These are phyloP conservation scores for Polyporus arcularius DNA, from an alignment of 768 basidiomycete species.

Conservation along the genomic window DNA sequence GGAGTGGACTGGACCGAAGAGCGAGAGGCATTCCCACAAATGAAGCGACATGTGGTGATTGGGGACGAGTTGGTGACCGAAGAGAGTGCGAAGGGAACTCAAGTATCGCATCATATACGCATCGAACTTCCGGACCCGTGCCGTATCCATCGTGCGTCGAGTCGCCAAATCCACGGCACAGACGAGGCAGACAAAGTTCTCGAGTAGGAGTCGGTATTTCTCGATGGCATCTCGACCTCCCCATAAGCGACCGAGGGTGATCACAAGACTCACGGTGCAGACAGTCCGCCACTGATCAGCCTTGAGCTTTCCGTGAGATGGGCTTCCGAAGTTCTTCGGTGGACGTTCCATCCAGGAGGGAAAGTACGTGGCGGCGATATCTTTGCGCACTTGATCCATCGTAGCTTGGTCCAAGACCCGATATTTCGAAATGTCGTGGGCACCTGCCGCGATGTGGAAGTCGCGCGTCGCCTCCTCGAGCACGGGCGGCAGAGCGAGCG, in stretches of 20 bases:
- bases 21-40: constrained; percentile 25
- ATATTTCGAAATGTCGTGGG: background rate
- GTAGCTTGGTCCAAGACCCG: too few relatives aligned
- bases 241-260: constrained; percentile 41
- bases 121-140: constrained; percentile 9
- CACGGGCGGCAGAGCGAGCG: background rate
- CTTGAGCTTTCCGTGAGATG: constrained; percentile 21
- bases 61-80: constrained; percentile 29
- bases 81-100: constrained; percentile 21
- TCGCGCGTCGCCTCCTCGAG: background rate
- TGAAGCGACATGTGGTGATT: constrained; percentile 38
- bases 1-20: constrained; percentile 32
- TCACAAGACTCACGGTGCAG: constrained; percentile 34
- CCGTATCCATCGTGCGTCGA: constrained; percentile 1
- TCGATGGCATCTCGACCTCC: constrained; percentile 14
- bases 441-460: background rate
- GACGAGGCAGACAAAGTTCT: constrained; percentile 32
- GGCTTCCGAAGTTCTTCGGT: constrained; percentile 18
- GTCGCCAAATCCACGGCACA: constrained; percentile 25
- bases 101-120: constrained; percentile 22
- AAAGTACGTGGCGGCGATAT: background rate
- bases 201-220: constrained; percentile 17
- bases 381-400: background rate
- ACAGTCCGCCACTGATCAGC: constrained; percentile 36
- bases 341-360: constrained; percentile 22